These are phyloP conservation scores for Aotearoamyces nothofagi DNA, from an alignment of 2,329 filamentous ascomycete genomes.

Conservation along the genomic window DNA sequence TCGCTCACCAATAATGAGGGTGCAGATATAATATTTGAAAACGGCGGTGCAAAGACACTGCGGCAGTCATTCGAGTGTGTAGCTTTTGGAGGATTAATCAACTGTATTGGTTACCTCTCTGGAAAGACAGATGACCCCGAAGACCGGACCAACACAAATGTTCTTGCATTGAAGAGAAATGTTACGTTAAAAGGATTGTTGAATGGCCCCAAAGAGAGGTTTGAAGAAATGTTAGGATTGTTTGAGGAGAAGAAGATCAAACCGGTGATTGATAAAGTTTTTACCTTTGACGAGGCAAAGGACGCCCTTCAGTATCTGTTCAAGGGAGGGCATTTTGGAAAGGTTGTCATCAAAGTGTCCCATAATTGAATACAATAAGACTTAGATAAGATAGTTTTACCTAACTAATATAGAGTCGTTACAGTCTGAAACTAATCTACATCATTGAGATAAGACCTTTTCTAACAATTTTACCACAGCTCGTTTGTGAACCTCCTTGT, in stretches of 20 bases:
- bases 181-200: slow-evolving; percentile 37
- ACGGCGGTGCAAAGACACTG: slow-evolving; percentile 35
- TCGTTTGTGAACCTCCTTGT: too few species aligned
- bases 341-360: slow-evolving; percentile 25
- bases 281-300: slow-evolving; percentile 28
- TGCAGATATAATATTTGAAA: slow-evolving; percentile 39
- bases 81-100: slow-evolving; percentile 38
- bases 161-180: slow-evolving; percentile 30
- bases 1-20: slow-evolving; percentile 28
- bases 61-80: slow-evolving; percentile 35
- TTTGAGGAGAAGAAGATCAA: slow-evolving; percentile 28
- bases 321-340: slow-evolving; percentile 31
- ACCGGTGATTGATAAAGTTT: slow-evolving; percentile 32
- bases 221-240: slow-evolving; percentile 36
- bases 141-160: slow-evolving; percentile 42
- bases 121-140: slow-evolving; percentile 37
- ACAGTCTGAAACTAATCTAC: slow-evolving; percentile 2
- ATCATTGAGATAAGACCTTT: too few species aligned
- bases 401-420: too few species aligned
- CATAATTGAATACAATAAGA: too few species aligned
- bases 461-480: too few species aligned
- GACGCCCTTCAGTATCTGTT: slow-evolving; percentile 32
- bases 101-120: slow-evolving; percentile 32
- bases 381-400: too few species aligned
- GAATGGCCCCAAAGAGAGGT: slow-evolving; percentile 40